These are phyloP conservation scores for Penicillium sp. DNA, from an alignment of 2,329 filamentous ascomycete species.

Conservation along the genomic window DNA sequence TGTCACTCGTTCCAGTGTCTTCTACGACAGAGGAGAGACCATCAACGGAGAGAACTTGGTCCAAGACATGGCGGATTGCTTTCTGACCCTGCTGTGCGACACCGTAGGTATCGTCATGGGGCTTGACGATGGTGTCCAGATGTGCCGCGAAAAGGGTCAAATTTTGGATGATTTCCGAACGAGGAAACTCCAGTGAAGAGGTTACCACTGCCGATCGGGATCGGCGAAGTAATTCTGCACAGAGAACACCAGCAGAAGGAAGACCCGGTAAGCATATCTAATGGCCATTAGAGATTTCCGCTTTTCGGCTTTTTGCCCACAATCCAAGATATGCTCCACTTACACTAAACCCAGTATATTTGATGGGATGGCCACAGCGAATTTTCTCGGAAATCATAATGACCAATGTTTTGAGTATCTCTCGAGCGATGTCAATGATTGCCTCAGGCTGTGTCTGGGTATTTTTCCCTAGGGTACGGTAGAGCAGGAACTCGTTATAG, in stretches of 20 bases:
- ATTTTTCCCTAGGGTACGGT: constrained; percentile 20
- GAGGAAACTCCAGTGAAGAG: constrained; percentile 12
- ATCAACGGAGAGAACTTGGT: constrained; percentile 17
- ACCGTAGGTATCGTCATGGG: constrained; percentile 25
- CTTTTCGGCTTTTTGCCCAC: too few relatives aligned
- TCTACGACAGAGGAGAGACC: neutral
- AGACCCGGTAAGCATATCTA: constrained; percentile 23
- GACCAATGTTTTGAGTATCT: constrained; percentile 23
- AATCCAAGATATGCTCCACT: too few relatives aligned
- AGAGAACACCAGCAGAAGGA: constrained; percentile 29
- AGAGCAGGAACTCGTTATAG: constrained; percentile 26
- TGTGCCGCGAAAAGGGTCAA: constrained; percentile 28
- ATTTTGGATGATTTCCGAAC: constrained; percentile 31
- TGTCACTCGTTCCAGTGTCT: neutral
- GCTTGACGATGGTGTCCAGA: constrained; percentile 20
- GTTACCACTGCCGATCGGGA: constrained; percentile 2
- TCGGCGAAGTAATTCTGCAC: constrained; percentile 28
- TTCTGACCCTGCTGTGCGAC: constrained; percentile 25
- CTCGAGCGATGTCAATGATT: constrained; percentile 21
- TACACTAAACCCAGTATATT: constrained; percentile 9
- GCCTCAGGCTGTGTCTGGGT: constrained; percentile 18
- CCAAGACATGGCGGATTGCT: constrained; percentile 23
- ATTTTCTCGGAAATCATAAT: constrained; percentile 9
- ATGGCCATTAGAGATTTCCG: too few relatives aligned
- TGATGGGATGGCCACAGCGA: constrained; percentile 12